Evolutionary conservation across 352 stramenopile species (phyloP).

Genomic region (Globisporangium irregulare): DNA sequence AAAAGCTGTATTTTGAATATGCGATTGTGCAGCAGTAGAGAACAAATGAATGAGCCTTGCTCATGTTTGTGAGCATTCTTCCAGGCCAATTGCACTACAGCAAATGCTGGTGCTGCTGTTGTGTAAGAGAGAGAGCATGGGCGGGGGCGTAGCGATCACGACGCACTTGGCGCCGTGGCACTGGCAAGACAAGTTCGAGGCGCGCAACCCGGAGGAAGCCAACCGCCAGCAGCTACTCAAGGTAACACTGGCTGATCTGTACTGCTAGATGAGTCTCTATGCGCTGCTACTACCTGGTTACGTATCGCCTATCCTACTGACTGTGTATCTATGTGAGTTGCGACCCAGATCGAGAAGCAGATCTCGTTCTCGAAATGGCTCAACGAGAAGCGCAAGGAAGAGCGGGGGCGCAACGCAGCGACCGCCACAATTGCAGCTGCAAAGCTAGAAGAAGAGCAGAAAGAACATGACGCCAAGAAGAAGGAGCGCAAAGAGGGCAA

Average conservation of each 20-base stretch:
- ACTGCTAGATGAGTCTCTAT: no score
- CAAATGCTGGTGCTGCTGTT: background rate
- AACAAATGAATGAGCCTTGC: background rate
- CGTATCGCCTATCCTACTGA: background rate
- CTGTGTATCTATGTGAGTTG: background rate
- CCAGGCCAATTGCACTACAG: background rate
- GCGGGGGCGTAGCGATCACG: background rate
- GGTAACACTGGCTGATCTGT: conserved; percentile 14
- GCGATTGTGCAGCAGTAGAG: background rate
- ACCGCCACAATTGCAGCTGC: background rate
- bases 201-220: conserved; percentile 32
- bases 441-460: conserved; percentile 21
- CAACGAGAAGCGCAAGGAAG: conserved; percentile 23
- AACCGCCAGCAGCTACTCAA: conserved; percentile 49
- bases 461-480: conserved; percentile 7
- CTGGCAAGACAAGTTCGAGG: conserved; percentile 60
- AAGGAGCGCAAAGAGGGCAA: conserved; percentile 21
- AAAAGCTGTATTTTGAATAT: background rate
- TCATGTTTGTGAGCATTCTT: background rate
- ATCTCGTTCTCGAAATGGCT: conserved; percentile 51
- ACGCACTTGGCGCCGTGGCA: conserved; percentile 36
- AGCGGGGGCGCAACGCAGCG: background rate
- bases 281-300: no score
- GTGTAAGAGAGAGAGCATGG: background rate
- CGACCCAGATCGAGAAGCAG: conserved; percentile 36